Evolutionary conservation across 768 basidiomycete genomes (phyloP).

Genomic region (Suillus discolor): DNA sequence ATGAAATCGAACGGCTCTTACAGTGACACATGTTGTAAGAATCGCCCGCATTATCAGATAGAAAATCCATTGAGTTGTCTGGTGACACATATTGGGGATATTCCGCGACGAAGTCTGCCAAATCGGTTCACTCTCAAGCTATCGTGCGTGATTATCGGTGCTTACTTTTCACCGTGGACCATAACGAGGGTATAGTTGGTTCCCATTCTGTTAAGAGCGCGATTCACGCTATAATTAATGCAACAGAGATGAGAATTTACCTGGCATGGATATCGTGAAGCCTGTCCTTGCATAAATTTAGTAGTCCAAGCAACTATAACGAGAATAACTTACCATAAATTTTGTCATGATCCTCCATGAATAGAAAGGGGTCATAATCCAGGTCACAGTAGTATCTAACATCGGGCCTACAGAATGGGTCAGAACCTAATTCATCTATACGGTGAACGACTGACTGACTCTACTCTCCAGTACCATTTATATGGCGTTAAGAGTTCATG

Average conservation of each 20-base stretch:
- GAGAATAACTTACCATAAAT: slow-evolving; percentile 43
- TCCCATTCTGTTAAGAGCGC: slow-evolving; percentile 45
- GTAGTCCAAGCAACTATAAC: background rate
- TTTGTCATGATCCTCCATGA: slow-evolving; percentile 56
- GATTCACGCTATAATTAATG: background rate
- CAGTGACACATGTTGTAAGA: slow-evolving; percentile 69
- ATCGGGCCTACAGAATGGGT: slow-evolving; percentile 40
- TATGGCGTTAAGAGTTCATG: slow-evolving; percentile 55
- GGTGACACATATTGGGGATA: slow-evolving; percentile 58
- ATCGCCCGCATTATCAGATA: slow-evolving; percentile 68
- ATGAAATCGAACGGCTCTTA: slow-evolving; percentile 30
- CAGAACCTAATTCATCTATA: background rate
- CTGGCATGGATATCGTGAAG: slow-evolving; percentile 63
- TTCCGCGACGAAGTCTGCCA: slow-evolving; percentile 53
- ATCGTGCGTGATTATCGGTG: slow-evolving; percentile 33
- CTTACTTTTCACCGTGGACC: slow-evolving; percentile 57
- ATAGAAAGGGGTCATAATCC: slow-evolving; percentile 52
- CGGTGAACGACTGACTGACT: slow-evolving; percentile 44
- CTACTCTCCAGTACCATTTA: slow-evolving; percentile 66
- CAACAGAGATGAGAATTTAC: background rate
- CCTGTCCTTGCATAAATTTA: slow-evolving; percentile 30
- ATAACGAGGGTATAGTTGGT: slow-evolving; percentile 64
- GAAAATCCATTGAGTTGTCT: slow-evolving; percentile 62
- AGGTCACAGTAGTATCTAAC: slow-evolving; percentile 58
- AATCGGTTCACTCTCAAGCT: slow-evolving; percentile 41